Base-by-base conservation (phyloP, 495 filamentous ascomycete species). In the Talaromyces stipitatus region DNA sequence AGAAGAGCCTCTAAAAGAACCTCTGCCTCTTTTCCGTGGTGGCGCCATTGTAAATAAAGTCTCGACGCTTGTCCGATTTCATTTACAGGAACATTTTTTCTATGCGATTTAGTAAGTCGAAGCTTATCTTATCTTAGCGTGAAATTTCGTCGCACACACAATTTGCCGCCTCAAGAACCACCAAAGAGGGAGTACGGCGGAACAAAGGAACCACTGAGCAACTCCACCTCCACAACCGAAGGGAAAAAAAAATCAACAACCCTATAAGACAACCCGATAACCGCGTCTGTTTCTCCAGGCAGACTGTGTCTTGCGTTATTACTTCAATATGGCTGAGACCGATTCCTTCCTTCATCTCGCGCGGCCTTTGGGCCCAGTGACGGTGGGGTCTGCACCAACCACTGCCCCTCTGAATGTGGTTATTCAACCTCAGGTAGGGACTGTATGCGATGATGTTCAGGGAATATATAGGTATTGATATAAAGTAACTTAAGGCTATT, bases 271-370 rank as follows among this genome's bases (percentile, higher is more conserved):
- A 54, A 36, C 36, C 27, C 12, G 30, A 46, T 46, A 20, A 48
- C 45, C 18, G 12, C 57, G 54, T 57, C 56, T 61, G 55, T 50
- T 61, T 61, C 55, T 36, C 50, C 18, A 32, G 38, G 43, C 48
- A 57, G 50, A 26, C 45, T 33, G 50, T n/a, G 36, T 32, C 22
- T 50, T 52, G 43, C 43, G 23, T n/a, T n/a, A n/a, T n/a, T 11
- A 22, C 29, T 32, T 69, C 80, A 89, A 57, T 73, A 97, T 97
- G 92, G 85, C 89, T 64, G 85, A 87, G 64, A 78, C 82, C 58
- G 86, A 90, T 66, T 87, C 87, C 28, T 97, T 96, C 75, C 79
- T 98, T 64, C 95, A 98, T 72, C 87, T 98, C 59, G 87, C 92
- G 67, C 84, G 94, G 66, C 94, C 94, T 56, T 78, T 98, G 64